phyloP scores from a whole-genome alignment of 2,329 filamentous ascomycete genomes.

The Sarocladiaceae sp. region DNA sequence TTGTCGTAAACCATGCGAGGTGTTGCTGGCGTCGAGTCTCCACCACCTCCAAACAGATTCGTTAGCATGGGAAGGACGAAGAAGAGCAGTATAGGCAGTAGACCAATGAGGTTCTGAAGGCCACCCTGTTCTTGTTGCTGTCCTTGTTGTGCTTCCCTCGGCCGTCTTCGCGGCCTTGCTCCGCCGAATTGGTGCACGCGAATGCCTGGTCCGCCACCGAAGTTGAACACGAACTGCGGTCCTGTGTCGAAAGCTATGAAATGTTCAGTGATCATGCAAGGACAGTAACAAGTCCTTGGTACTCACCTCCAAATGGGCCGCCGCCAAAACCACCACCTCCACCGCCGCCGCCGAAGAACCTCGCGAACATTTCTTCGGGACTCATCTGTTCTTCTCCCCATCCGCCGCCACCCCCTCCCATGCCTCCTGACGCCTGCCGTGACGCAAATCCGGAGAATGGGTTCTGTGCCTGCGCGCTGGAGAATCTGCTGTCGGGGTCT shows the following conservation, averaged over 20 bases:
- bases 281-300: background rate
- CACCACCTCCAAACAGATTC: constrained; percentile 63
- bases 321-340: constrained; percentile 31
- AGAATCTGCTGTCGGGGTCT: constrained; percentile 87
- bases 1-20: constrained; percentile 75
- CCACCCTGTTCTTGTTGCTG: constrained; percentile 47
- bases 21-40: constrained; percentile 33
- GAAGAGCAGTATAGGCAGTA: constrained; percentile 84
- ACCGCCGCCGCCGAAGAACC: constrained; percentile 88
- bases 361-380: constrained; percentile 93
- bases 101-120: constrained; percentile 61
- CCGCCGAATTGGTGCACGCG: constrained; percentile 96
- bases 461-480: constrained; percentile 53
- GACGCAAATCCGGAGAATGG: constrained; percentile 61
- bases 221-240: constrained; percentile 91
- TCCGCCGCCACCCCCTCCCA: constrained; percentile 49
- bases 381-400: constrained; percentile 91
- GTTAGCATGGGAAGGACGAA: constrained; percentile 83
- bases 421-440: constrained; percentile 37
- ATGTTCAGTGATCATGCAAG: constrained; percentile 16
- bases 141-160: constrained; percentile 56
- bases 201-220: constrained; percentile 86
- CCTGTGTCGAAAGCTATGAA: constrained; percentile 64
- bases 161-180: constrained; percentile 68
- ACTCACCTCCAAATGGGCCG: constrained; percentile 42